Base-by-base conservation (phyloP, 1,284 basidiomycete species). In the Singerocomus inundabilis region DNA sequence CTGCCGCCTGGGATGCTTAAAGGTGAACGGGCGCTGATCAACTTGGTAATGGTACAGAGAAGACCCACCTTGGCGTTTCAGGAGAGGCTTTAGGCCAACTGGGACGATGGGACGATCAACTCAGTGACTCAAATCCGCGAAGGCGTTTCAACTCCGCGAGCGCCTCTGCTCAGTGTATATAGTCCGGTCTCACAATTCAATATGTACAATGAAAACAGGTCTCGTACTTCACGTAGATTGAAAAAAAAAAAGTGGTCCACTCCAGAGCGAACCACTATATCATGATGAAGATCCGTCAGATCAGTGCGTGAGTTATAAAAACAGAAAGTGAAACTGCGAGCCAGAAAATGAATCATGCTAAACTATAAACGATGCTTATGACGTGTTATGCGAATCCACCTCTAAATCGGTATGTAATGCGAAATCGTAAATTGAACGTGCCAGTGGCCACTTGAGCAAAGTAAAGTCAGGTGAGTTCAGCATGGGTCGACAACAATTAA, bases 131-230 rank as follows among this genome's bases (percentile, higher is more conserved):
- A 16, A 34, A 31, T 12, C 26, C 35, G 30, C 38, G 31, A 38
- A 13, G 33, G 5, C 2, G 26, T 33, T 44, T 21, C 38, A 43
- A 58, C 60, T 62, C 57, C 57, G 60, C 55, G 55, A 54, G 18
- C 24, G 26, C 28, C 34, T 31, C 31, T 15, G 2, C 12, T 18
- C 30, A 26, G 29, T 1, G 4, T 3, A 12, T 32, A 5, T 28
- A 21, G 21, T 21, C 21, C 21, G 21, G 21, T 21, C 21, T 21
- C 21, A 21, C 21, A 10, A 5, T 26, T 11, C 35, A 18, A 11
- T 55, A 51, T 13, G n/a, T 42, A 40, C 39, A 38, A 13, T 25
- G 13, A 11, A 24, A 12, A 29, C 4, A 44, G 34, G 7, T 13
- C 31, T 10, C 32, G 16, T 25, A 37, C 26, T 12, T 21, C 3